Evolutionary conservation across 441 rosid genomes (phyloP), one percentile per base, ranked within the genome.

Genomic region (Francoa sonchifolia): DNA sequence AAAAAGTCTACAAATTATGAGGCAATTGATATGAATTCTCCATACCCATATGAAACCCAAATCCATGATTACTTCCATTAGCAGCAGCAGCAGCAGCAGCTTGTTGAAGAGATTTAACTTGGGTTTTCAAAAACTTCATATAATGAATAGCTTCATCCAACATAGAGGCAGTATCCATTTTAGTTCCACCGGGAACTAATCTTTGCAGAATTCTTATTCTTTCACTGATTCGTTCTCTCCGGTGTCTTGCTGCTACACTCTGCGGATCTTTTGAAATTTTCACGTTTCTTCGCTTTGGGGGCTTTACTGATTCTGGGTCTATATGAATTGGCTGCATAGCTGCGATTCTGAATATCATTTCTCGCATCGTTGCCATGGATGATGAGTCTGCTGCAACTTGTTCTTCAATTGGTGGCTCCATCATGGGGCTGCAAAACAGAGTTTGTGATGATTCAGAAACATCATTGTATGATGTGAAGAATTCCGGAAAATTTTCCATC

Each of bases 121-220:
- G 45, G 3, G 14, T 10, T 28, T 41, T 41, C 32, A 41, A 26
- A 14, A 41, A 41, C 30, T 41, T 41, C 8, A 41, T 16, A 17
- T 41, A 41, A 23, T 41, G 29, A 5, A 26, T 15, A 8, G 45
- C 45, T 13, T 41, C 45, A 25, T 41, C 45, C 2, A 41, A 23
- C 31, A 41, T 41, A 0, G 45, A 21, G 7, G 45, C 45, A 13
- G 45, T 41, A 31, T 41, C 45, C 29, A 41, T 23, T 23, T 25
- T 41, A 6, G 29, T 41, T 1, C 45, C 45, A 20, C 45, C 45
- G 0, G 45, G 31, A 11, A 41, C 45, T 1, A 41, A 16, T 26
- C 45, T 41, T 16, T 41, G 31, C 19, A 41, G 10, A 41, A 41
- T 23, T 17, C 19, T 12, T 5, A 41, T 41, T 10, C 31, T 41